Conservation (phyloP, 164 flowering plant genomes). For the Berberis vulgaris region DNA sequence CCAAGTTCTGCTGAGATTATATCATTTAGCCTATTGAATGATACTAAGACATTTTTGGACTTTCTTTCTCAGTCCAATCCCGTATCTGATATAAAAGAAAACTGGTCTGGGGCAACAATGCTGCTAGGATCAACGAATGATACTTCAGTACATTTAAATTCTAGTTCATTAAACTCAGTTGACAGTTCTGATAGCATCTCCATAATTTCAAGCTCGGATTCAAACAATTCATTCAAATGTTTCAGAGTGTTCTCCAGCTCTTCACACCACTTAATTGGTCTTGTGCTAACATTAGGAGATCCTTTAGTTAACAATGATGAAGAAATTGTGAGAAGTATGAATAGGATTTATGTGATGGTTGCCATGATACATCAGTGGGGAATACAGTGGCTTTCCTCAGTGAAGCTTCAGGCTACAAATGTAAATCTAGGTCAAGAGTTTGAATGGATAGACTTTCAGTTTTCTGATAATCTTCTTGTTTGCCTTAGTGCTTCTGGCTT, state of each 20-base stretch:
- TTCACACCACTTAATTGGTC: conserved; percentile 55
- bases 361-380: conserved; percentile 45
- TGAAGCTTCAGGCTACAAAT: conserved; percentile 36
- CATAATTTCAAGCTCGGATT: conserved; percentile 8
- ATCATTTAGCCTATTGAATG: conserved; percentile 56
- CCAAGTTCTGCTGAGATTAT: conserved; percentile 59
- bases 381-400: conserved; percentile 68
- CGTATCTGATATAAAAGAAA: conserved; percentile 17
- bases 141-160: conserved; percentile 7
- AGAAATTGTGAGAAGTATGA: conserved; percentile 15
- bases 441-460: conserved; percentile 75
- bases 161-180: conserved; percentile 11
- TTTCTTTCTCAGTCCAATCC: conserved; percentile 21
- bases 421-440: conserved; percentile 13
- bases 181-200: conserved; percentile 15
- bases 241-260: conserved; percentile 60
- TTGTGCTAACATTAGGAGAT: conserved; percentile 34
- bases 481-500: conserved; percentile 63
- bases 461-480: conserved; percentile 59
- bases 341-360: conserved; percentile 35
- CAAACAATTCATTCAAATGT: conserved; percentile 31
- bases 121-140: conserved; percentile 10
- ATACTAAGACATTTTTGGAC: conserved; percentile 26
- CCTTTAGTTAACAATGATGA: conserved; percentile 14
- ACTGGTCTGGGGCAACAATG: conserved; percentile 10